phyloP scores from a whole-genome alignment of 768 basidiomycete genomes.

The Tulasnella sp. region DNA sequence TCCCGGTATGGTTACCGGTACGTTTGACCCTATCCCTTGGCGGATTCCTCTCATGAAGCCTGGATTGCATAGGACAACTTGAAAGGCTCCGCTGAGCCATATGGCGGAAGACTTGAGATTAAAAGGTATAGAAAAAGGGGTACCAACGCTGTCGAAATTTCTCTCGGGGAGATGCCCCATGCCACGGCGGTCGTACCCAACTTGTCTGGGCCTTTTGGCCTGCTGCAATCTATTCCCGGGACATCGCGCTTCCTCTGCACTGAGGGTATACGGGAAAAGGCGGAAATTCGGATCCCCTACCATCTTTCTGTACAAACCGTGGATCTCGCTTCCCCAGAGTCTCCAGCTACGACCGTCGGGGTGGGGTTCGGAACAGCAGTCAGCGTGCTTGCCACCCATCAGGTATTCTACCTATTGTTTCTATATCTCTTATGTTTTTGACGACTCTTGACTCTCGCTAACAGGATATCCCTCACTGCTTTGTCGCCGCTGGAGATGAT shows the following conservation, averaged over 20 bases:
- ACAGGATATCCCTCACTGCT: conserved; percentile 21
- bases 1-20: not conserved
- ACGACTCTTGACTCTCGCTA: not conserved
- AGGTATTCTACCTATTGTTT: not conserved
- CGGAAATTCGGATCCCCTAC: not conserved
- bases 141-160: conserved; percentile 14
- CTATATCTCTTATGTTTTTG: not conserved
- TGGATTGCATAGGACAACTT: not conserved
- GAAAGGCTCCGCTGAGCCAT: not conserved
- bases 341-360: conserved; percentile 2
- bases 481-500: conserved; percentile 25
- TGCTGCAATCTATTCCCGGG: not conserved
- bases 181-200: not conserved
- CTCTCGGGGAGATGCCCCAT: conserved; percentile 6
- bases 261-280: not conserved
- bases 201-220: not conserved
- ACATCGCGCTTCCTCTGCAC: conserved; percentile 12
- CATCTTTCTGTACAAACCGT: not conserved
- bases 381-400: conserved; percentile 8
- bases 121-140: not conserved
- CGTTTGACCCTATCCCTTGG: not conserved
- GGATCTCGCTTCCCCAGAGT: conserved; percentile 5
- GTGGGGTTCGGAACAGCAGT: conserved; percentile 15
- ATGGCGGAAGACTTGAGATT: not conserved
- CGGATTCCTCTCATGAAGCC: not conserved